Base-by-base conservation (phyloP, 2,329 filamentous ascomycete genomes). In the Davidsoniella australis region DNA sequence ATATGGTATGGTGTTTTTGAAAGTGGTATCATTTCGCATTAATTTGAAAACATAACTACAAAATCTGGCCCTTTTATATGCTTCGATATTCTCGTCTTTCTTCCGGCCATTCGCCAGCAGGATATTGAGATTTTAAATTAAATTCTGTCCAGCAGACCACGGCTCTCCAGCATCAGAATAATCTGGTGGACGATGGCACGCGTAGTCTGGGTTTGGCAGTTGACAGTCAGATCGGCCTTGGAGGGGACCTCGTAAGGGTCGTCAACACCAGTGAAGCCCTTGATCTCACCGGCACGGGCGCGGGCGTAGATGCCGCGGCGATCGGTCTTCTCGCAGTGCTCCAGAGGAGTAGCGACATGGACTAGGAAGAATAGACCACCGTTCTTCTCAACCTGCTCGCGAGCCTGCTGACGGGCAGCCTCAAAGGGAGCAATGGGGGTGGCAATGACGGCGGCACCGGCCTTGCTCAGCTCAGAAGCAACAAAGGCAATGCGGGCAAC, bases 211-310 rank as follows among this genome's bases (percentile, higher is more conserved):
- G 82, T 91, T 68, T 84, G 80, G 50, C 82, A 64, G 65, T 96
- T 83, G 38, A 96, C 89, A 4, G 78, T 77, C 56, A 98, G 71
- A 63, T 96, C 80, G 29, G 88, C 76, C 68, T 89, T 87, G 57
- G 67, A 60, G 8, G 91, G 91, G 18, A 66, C 62, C 78, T 98
- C 91, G 63, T 98, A 98, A 45, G 91, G 88, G 69, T 96, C 89
- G 63, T 96, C 89, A 51, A 98, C 87, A 60, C 91, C 91, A 6
- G 91, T 98, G 75, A 98, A 98, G 56, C 88, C 88, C 78, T 88
- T 91, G 67, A 98, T 93, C 70, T 94, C 84, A 52, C 91, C 91
- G 17, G 72, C 75, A 55, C 91, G 77, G 39, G 91, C 91, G 63
- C 78, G 76, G 56, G 75, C 75, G 67, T 96, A 98, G 61, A 94